Evolutionary conservation across 106 monocot species (phyloP).

Genomic region (Xerophyta viscosa): DNA sequence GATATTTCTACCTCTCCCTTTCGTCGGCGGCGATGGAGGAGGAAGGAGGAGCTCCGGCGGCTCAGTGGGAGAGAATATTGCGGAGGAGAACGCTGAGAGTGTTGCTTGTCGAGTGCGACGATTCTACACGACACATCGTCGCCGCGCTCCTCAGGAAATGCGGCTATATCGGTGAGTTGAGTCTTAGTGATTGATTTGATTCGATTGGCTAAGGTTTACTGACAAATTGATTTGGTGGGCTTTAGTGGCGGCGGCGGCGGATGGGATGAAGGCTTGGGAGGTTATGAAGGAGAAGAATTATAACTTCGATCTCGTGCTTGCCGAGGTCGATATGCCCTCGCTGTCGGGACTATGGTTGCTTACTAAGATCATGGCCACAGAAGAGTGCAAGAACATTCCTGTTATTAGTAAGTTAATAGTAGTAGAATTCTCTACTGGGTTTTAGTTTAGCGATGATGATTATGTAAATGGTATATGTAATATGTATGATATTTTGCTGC

Average conservation of each 20-base stretch:
- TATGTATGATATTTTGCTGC: neutral
- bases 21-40: neutral
- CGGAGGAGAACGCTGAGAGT: neutral
- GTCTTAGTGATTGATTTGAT: conserved; percentile 13
- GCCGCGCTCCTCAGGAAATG: conserved; percentile 6
- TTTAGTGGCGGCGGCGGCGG: conserved; percentile 1
- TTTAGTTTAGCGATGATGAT: neutral
- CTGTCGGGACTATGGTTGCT: conserved; percentile 1
- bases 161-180: neutral
- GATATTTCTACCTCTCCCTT: too few relatives aligned
- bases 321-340: conserved; percentile 5
- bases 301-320: conserved; percentile 4
- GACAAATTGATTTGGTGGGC: neutral
- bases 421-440: neutral
- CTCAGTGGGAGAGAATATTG: conserved; percentile 1
- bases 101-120: conserved; percentile 4
- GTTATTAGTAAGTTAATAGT: neutral
- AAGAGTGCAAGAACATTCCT: too few relatives aligned
- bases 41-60: neutral
- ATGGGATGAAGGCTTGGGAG: conserved; percentile 9
- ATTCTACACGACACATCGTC: conserved; percentile 5
- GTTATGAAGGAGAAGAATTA: neutral
- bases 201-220: neutral
- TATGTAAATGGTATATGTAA: neutral
- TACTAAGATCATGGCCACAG: neutral